A percentile compares a stretch with the other conserved stretches of the same genome.
These are phyloP conservation scores for Dothiorella sarmentorum DNA, from an alignment of 2,329 filamentous ascomycete genomes.

Conservation along the genomic window DNA sequence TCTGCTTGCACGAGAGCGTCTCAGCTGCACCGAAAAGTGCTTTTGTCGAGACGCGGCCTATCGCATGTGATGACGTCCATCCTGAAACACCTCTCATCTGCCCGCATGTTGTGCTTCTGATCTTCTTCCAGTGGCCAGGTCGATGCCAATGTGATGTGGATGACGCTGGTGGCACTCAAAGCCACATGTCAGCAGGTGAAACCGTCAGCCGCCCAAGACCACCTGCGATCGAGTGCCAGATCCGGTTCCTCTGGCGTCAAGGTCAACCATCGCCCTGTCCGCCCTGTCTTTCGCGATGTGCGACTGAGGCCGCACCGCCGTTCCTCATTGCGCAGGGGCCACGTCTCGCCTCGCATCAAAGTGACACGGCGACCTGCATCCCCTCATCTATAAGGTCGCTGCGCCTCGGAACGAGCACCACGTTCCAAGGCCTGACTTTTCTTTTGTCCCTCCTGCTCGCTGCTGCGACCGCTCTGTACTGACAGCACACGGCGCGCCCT, in stretches of 20 bases:
- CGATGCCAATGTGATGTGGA: not conserved
- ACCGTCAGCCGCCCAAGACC: not conserved
- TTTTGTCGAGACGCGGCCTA: constrained; percentile 18
- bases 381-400: constrained; percentile 7
- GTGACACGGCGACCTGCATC: constrained; percentile 4
- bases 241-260: no score
- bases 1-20: not conserved
- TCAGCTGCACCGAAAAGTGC: constrained; percentile 8
- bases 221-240: constrained; percentile 4
- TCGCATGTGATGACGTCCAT: not conserved
- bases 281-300: not conserved
- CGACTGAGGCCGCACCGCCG: not conserved
- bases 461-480: not conserved
- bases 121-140: not conserved
- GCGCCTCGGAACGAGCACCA: constrained; percentile 9
- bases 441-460: constrained; percentile 2
- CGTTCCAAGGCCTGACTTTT: not conserved
- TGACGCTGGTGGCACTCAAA: not conserved
- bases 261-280: not conserved
- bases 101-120: not conserved
- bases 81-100: constrained; percentile 4
- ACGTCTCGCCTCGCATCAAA: not conserved
- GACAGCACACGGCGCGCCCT: constrained; percentile 2
- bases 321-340: not conserved
- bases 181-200: constrained; percentile 6